These are phyloP conservation scores for Cryptosporidium meleagridis DNA, from an alignment of 169 alveolate genomes.

Conservation along the genomic window DNA sequence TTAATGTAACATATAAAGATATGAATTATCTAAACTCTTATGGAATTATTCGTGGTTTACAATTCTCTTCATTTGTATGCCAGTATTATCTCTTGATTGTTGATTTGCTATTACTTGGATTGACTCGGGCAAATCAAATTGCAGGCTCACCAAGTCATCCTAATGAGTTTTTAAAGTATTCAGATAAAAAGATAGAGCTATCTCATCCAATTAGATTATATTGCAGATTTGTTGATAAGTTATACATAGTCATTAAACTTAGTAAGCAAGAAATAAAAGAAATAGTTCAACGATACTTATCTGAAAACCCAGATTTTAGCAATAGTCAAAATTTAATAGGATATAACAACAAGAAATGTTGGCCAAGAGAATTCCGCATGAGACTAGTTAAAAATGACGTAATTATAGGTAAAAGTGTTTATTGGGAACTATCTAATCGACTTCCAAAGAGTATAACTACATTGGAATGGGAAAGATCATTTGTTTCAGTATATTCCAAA, in stretches of 20 bases:
- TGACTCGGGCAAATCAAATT: slow-evolving; percentile 97
- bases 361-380: slow-evolving; percentile 99
- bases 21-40: slow-evolving; percentile 98
- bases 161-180: slow-evolving; percentile 93
- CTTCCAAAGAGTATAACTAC: slow-evolving; percentile 98
- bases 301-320: slow-evolving; percentile 99
- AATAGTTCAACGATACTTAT: slow-evolving; percentile 95
- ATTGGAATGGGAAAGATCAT: slow-evolving; percentile 96
- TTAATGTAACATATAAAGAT: slow-evolving; percentile 97
- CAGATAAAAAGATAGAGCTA: slow-evolving; percentile 94
- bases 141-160: slow-evolving; percentile 99
- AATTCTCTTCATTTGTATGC: slow-evolving; percentile 97
- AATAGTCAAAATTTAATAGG: slow-evolving; percentile 99
- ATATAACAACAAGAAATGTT: slow-evolving; percentile 98
- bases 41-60: slow-evolving; percentile 98
- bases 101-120: slow-evolving; percentile 94
- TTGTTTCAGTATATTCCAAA: slow-evolving; percentile 98
- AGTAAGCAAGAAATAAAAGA: slow-evolving; percentile 96
- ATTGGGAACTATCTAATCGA: slow-evolving; percentile 99
- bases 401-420: slow-evolving; percentile 98
- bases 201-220: slow-evolving; percentile 98
- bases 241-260: slow-evolving; percentile 95
- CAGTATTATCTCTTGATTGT: slow-evolving; percentile 87
- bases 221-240: slow-evolving; percentile 95
- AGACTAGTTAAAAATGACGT: slow-evolving; percentile 98